Evolutionary conservation across 139 green algal genomes (phyloP).

Genomic region (Chlamydomonas eustigma): DNA sequence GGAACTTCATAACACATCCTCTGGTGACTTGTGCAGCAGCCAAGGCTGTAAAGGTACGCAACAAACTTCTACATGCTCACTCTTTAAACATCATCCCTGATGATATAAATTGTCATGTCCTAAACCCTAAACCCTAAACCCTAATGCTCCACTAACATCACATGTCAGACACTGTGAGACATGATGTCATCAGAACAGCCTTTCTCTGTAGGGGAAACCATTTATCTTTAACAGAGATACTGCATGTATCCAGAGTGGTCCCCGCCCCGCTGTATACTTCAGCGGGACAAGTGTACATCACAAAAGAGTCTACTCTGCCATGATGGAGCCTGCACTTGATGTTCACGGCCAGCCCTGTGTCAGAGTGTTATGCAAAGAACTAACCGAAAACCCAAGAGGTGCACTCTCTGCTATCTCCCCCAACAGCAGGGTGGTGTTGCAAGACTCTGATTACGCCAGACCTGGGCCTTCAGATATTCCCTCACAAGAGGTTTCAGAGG

Average conservation of each 20-base stretch:
- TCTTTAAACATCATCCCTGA: background rate
- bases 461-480: background rate
- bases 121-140: too few species aligned
- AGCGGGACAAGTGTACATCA: too few species aligned
- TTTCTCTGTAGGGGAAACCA: background rate
- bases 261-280: too few species aligned
- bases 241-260: too few species aligned
- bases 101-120: too few species aligned
- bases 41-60: background rate
- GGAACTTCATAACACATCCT: slow-evolving; percentile 4
- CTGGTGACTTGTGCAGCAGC: background rate
- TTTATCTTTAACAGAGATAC: background rate
- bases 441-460: background rate
- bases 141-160: background rate
- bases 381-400: background rate
- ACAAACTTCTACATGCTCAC: background rate
- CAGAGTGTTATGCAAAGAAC: background rate
- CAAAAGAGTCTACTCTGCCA: too few species aligned
- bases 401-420: background rate
- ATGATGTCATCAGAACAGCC: background rate
- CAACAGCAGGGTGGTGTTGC: background rate
- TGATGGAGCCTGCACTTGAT: too few species aligned
- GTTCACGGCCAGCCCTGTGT: background rate
- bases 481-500: background rate
- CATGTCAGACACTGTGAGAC: background rate